phyloP scores from a whole-genome alignment of 108 stramenopile species.

The Fragilariopsis cylindrus region DNA sequence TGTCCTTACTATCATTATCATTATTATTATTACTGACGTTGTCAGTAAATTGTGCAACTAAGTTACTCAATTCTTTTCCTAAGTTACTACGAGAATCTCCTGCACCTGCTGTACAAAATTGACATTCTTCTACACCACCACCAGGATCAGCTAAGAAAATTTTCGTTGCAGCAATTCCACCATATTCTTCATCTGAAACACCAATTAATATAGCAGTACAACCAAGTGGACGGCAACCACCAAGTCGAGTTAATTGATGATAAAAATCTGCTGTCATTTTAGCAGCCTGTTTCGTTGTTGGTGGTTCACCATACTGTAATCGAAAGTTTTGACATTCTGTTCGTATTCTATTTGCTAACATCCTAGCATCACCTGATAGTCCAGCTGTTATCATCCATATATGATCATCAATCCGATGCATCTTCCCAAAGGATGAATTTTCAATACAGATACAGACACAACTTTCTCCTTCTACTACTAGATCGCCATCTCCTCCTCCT shows the following conservation, averaged over 20 bases:
- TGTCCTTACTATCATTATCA: neutral
- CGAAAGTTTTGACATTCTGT: slow-evolving; percentile 41
- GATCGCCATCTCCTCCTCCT: neutral
- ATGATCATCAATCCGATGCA: slow-evolving; percentile 50
- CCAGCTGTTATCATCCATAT: slow-evolving; percentile 59
- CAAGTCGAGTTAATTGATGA: slow-evolving; percentile 65
- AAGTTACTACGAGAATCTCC: neutral
- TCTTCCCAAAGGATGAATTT: slow-evolving; percentile 43
- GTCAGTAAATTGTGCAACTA: neutral
- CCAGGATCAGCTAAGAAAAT: slow-evolving; percentile 71
- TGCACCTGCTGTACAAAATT: slow-evolving; percentile 34
- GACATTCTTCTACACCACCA: slow-evolving; percentile 60
- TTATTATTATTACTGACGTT: neutral
- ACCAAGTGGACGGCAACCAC: slow-evolving; percentile 73
- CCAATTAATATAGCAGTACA: slow-evolving; percentile 70
- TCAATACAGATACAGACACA: slow-evolving; percentile 22
- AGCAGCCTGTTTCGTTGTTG: slow-evolving; percentile 59
- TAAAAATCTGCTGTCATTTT: slow-evolving; percentile 48
- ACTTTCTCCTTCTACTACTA: neutral
- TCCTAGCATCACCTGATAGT: slow-evolving; percentile 66
- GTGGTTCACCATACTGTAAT: slow-evolving; percentile 53
- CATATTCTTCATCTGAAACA: slow-evolving; percentile 11
- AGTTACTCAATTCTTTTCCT: slow-evolving; percentile 8
- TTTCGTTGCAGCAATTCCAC: slow-evolving; percentile 20
- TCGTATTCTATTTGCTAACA: slow-evolving; percentile 60